Evolutionary conservation across 2,329 filamentous ascomycete species (phyloP).

Genomic region (Amauroascus verrucosus): DNA sequence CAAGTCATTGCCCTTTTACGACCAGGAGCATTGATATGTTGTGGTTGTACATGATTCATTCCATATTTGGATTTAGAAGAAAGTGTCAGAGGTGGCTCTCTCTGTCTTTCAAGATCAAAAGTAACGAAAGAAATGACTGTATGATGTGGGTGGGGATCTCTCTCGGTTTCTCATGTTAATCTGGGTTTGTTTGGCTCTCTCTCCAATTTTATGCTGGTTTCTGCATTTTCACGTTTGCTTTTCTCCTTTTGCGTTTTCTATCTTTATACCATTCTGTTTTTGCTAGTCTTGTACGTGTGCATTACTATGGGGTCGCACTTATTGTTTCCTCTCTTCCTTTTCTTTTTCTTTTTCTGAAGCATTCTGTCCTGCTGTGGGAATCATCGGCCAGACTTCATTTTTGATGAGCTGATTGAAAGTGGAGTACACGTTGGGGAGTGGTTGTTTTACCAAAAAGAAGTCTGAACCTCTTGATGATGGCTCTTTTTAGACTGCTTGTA

Average conservation of each 20-base stretch:
- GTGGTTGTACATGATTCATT: background rate
- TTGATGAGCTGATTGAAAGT: background rate
- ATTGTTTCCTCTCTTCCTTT: background rate
- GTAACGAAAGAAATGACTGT: slow-evolving; percentile 12
- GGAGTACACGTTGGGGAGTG: background rate
- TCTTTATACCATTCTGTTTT: slow-evolving; percentile 3
- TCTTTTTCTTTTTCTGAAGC: background rate
- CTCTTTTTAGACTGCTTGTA: slow-evolving; percentile 2
- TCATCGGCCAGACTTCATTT: background rate
- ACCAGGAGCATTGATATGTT: background rate
- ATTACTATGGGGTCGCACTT: slow-evolving; percentile 3
- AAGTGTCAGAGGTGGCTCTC: background rate
- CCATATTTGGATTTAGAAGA: slow-evolving; percentile 2
- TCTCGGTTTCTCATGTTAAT: background rate
- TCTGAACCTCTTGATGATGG: background rate
- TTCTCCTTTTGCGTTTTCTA: background rate
- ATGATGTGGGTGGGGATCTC: slow-evolving; percentile 8
- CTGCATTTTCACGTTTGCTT: background rate
- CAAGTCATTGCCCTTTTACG: background rate
- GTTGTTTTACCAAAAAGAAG: background rate
- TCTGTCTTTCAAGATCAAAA: slow-evolving; percentile 5
- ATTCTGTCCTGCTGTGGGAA: background rate
- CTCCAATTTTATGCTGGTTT: background rate
- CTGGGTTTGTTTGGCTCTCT: slow-evolving; percentile 5
- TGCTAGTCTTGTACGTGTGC: background rate